These are phyloP conservation scores for Oryza punctata DNA, from an alignment of 176 grass and related monocot genomes.

Conservation along the genomic window DNA sequence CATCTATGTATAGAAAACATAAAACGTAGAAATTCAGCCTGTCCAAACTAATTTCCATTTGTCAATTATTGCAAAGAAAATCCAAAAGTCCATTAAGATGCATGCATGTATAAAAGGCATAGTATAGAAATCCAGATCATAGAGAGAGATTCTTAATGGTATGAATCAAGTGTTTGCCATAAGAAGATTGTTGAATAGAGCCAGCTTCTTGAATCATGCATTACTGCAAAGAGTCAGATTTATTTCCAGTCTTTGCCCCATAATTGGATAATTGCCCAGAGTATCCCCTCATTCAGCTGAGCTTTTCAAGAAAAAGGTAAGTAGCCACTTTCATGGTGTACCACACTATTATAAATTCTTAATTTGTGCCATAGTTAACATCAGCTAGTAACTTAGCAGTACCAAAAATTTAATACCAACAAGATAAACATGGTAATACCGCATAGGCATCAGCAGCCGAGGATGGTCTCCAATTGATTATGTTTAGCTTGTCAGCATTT, in stretches of 20 bases:
- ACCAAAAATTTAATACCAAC: neutral
- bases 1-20: neutral
- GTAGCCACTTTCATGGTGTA: neutral
- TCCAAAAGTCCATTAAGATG: neutral
- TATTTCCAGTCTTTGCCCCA: neutral
- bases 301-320: neutral
- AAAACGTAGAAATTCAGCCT: neutral
- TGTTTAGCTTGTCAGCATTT: conserved; percentile 66
- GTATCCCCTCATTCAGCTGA: neutral
- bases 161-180: conserved; percentile 13
- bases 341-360: neutral
- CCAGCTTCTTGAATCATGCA: neutral
- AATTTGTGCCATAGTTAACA: neutral
- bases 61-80: neutral
- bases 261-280: neutral
- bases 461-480: conserved; percentile 74
- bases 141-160: neutral
- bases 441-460: conserved; percentile 40
- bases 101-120: neutral
- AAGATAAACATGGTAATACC: conserved; percentile 42
- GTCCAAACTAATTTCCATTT: neutral
- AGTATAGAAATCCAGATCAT: neutral
- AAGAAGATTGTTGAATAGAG: neutral
- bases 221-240: neutral
- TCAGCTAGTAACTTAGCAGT: conserved; percentile 5